Percentiles rank a stretch among this genome's conserved stretches.
Evolutionary conservation across 2,329 filamentous ascomycete species (phyloP).

Genomic region (Zasmidium angulare): DNA sequence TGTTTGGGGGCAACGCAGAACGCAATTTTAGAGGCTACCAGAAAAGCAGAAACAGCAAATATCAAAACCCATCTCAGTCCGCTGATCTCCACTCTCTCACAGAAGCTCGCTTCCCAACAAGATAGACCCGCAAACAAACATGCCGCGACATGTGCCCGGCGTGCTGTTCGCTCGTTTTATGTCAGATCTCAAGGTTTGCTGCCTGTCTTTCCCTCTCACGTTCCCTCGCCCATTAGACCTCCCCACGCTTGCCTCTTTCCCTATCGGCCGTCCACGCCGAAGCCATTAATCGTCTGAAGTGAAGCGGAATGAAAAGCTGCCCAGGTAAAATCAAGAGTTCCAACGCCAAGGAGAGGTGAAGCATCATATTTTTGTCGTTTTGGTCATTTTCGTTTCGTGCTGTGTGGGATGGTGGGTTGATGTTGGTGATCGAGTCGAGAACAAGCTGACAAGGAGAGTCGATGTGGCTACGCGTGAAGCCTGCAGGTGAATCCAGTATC

Average conservation of each 20-base stretch:
- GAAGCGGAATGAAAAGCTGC: not conserved
- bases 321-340: constrained; percentile 1
- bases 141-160: constrained; percentile 4
- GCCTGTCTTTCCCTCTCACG: not conserved
- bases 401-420: constrained; percentile 3
- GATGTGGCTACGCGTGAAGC: constrained; percentile 14
- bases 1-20: not conserved
- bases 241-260: constrained; percentile 7
- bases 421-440: not conserved
- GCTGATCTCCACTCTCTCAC: not conserved
- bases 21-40: not conserved
- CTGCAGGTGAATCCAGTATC: constrained; percentile 25
- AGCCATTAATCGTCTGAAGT: constrained; percentile 3
- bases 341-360: constrained; percentile 3
- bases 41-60: not conserved
- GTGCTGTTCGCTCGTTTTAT: constrained; percentile 1
- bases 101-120: not conserved
- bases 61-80: not conserved
- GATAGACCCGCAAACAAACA: not conserved
- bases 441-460: constrained; percentile 7
- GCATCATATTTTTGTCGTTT: constrained; percentile 7
- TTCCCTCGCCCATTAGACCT: constrained; percentile 3
- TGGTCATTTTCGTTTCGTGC: not conserved
- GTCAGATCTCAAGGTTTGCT: not conserved
- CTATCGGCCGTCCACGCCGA: not conserved